Evolutionary conservation across 2,329 filamentous ascomycete genomes (phyloP).

Genomic region (Cryphonectria nitschkei): DNA sequence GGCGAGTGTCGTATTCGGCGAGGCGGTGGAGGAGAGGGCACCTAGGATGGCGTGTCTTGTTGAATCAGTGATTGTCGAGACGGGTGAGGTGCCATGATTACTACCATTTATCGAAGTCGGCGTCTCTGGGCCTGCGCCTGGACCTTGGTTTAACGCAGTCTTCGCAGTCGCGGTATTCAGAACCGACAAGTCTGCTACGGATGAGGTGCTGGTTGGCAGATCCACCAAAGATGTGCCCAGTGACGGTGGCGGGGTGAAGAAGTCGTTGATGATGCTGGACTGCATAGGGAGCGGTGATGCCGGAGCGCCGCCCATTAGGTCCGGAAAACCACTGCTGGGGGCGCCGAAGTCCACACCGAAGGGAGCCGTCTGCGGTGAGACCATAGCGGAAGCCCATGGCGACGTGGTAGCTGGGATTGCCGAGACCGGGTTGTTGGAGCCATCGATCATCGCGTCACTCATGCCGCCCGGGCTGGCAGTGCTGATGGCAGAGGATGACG

Average conservation of each 20-base stretch:
- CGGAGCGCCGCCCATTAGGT: constrained; percentile 72
- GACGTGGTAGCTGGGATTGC: constrained; percentile 54
- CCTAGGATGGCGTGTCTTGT: constrained; percentile 65
- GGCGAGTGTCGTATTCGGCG: constrained; percentile 59
- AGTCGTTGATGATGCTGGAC: constrained; percentile 74
- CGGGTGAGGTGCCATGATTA: constrained; percentile 59
- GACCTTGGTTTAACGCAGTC: constrained; percentile 65
- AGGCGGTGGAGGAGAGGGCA: constrained; percentile 50
- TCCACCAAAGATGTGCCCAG: constrained; percentile 2
- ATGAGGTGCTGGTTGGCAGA: constrained; percentile 55
- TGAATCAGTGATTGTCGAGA: constrained; percentile 67
- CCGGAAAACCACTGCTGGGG: constrained; percentile 67
- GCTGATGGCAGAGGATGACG: constrained; percentile 94
- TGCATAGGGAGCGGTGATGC: constrained; percentile 77
- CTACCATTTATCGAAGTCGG: constrained; percentile 71
- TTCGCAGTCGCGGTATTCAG: constrained; percentile 62
- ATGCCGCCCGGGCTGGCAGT: constrained; percentile 90
- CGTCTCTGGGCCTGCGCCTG: constrained; percentile 69
- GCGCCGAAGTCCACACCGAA: constrained; percentile 77
- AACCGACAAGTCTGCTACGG: constrained; percentile 71
- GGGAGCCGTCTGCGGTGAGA: constrained; percentile 68
- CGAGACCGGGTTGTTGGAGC: constrained; percentile 66
- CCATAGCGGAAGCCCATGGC: constrained; percentile 73
- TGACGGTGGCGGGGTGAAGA: constrained; percentile 76
- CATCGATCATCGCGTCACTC: constrained; percentile 90